Percentiles rank a stretch among this genome's conserved stretches.
These are phyloP conservation scores for Angophora floribunda DNA, from an alignment of 345 rosid genomes.

Conservation along the genomic window DNA sequence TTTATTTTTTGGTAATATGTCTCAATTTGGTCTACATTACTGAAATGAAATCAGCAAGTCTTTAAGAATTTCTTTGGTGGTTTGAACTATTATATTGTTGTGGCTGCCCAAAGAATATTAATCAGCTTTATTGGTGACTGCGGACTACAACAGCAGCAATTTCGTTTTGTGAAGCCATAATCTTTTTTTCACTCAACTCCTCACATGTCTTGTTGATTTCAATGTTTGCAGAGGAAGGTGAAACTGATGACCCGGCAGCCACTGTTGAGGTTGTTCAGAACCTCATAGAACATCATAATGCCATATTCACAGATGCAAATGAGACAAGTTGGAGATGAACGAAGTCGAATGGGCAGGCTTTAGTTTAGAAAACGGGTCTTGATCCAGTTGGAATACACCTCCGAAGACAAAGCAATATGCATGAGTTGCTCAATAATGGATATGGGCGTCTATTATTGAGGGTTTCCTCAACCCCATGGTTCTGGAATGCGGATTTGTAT, in stretches of 20 bases:
- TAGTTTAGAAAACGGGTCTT: not conserved
- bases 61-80: not conserved
- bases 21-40: not conserved
- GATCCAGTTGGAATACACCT: not conserved
- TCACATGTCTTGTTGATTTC: not conserved
- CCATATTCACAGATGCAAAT: slow-evolving; percentile 77
- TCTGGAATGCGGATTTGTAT: not conserved
- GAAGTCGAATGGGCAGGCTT: not conserved
- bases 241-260: slow-evolving; percentile 53
- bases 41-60: not conserved
- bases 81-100: not conserved
- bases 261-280: slow-evolving; percentile 75
- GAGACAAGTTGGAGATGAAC: slow-evolving; percentile 61
- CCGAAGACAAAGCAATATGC: not conserved
- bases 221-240: slow-evolving; percentile 55
- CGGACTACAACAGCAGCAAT: not conserved
- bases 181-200: not conserved
- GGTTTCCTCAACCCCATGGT: not conserved
- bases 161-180: not conserved
- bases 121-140: not conserved
- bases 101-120: not conserved
- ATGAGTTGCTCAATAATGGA: not conserved
- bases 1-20: not conserved
- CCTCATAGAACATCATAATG: slow-evolving; percentile 79
- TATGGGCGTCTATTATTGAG: not conserved